Base-by-base conservation (phyloP, 768 basidiomycete species). In the Psilocybe cyanescens region DNA sequence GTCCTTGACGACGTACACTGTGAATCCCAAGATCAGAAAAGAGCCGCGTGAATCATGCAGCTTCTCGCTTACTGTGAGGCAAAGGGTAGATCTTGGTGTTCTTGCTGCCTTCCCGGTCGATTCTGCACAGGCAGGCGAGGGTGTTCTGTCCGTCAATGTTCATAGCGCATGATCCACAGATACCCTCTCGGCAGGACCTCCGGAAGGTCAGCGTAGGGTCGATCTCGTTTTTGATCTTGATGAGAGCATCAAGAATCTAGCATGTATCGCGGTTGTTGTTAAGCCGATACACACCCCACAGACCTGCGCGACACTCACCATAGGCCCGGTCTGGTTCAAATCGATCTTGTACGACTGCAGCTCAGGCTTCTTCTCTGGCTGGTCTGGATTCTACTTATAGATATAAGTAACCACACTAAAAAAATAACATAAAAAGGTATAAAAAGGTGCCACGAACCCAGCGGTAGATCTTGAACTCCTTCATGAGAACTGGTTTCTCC, bases 1-100 rank as follows among this genome's bases (percentile, higher is more conserved):
- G 78, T 99, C 97, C 82, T 99, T 98, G 76, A 99, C 95, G 72
- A 98, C 85, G 79, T 97, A 97, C 96, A 97, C 96, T 97, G 73
- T 4, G 19, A 3, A 39, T 35, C 31, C 17, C 37, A 41, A 33
- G 47, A 35, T 29, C 1, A 59, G 11, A 37, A 33, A 39, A 8
- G 44, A 17, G 35, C 46, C 8, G 1, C 19, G 11, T 2, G 16
- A 9, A 29, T 58, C 28, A 51, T 31, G 6, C 44, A 33, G 37
- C 17, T 37, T 12, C 46, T 41, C 31, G 83, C 93, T 63, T 61
- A 97, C 97, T 98, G 80, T 99, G 97, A 12, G 97, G 97, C 29
- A 99, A 83, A 24, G 97, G 97, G 75, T 99, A 99, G 66, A 99
- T 89, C 84, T 98, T 99, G 66, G 85, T 78, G 68, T 91, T 88